phyloP scores from a whole-genome alignment of 306 rosid species.

The Biancaea sappan region DNA sequence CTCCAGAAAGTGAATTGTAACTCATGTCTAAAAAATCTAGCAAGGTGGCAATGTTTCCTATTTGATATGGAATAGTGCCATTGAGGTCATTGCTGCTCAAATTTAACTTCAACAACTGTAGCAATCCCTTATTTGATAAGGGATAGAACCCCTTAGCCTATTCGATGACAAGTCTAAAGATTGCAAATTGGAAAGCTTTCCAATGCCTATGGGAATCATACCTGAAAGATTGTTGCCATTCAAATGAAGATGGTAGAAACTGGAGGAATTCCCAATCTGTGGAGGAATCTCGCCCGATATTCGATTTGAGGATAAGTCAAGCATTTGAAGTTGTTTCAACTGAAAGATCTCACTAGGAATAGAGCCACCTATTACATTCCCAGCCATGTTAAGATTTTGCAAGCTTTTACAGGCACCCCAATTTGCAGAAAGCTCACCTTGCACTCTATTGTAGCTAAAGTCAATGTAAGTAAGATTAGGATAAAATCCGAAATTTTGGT shows the following conservation, averaged over 20 bases:
- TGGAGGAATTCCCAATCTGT: not conserved
- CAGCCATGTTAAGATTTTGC: slow-evolving; percentile 21
- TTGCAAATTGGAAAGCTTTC: slow-evolving; percentile 29
- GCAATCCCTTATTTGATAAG: too few species aligned
- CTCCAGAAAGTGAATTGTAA: not conserved
- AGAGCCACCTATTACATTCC: slow-evolving; percentile 15
- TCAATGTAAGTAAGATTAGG: not conserved
- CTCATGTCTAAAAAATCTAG: not conserved
- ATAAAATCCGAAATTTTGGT: not conserved
- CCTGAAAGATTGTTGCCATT: slow-evolving; percentile 36
- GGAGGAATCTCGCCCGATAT: slow-evolving; percentile 35
- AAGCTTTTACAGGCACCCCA: slow-evolving; percentile 39
- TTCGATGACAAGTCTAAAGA: slow-evolving; percentile 42
- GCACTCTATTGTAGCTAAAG: not conserved
- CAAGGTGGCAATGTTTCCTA: slow-evolving; percentile 30
- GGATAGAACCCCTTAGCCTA: slow-evolving; percentile 31
- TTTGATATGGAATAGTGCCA: slow-evolving; percentile 38
- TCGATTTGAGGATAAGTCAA: slow-evolving; percentile 32
- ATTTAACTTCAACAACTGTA: too few species aligned
- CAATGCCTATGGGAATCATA: slow-evolving; percentile 15
- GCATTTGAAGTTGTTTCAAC: slow-evolving; percentile 24
- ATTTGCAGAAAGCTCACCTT: slow-evolving; percentile 13
- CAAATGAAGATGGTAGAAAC: not conserved
- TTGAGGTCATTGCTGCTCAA: too few species aligned
- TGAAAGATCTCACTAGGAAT: slow-evolving; percentile 24